Evolutionary conservation across 345 rosid genomes (phyloP).

Genomic region (Sonneratia alba): DNA sequence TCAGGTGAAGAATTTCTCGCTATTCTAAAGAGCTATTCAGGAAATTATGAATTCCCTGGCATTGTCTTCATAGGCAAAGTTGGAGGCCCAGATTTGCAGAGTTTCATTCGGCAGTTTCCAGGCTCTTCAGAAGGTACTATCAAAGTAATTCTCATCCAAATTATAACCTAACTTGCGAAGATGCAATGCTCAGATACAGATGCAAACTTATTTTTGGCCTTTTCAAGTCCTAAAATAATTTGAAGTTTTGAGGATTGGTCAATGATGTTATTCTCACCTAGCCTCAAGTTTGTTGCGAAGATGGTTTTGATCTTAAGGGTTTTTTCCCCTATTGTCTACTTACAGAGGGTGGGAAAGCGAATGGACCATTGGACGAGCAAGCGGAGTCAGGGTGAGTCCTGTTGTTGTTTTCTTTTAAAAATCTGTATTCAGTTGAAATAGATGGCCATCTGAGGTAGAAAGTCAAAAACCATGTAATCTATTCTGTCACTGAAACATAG

Average conservation of each 20-base stretch:
- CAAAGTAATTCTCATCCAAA: not conserved
- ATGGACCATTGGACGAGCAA: constrained; percentile 30
- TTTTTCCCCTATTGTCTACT: constrained; percentile 2
- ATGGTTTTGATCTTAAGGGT: not conserved
- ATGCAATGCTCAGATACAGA: not conserved
- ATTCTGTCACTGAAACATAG: not conserved
- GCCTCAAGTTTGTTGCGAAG: not conserved
- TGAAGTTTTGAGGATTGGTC: not conserved
- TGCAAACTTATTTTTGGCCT: not conserved
- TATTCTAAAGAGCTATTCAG: not conserved
- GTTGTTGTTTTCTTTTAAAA: not conserved
- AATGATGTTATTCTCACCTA: not conserved
- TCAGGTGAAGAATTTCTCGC: constrained; percentile 2
- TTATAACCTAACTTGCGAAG: not conserved
- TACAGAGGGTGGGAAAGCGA: constrained; percentile 32
- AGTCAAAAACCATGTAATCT: not conserved
- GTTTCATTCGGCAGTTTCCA: constrained; percentile 78
- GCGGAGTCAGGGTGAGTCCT: constrained; percentile 31
- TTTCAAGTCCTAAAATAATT: not conserved
- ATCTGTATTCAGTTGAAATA: not conserved
- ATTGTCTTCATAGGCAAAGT: constrained; percentile 38
- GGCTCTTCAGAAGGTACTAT: constrained; percentile 47
- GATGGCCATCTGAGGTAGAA: not conserved
- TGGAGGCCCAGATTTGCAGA: constrained; percentile 75
- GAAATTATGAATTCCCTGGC: constrained; percentile 5